Conservation (phyloP, 2,329 filamentous ascomycete genomes). For the Colletotrichum sublineola region DNA sequence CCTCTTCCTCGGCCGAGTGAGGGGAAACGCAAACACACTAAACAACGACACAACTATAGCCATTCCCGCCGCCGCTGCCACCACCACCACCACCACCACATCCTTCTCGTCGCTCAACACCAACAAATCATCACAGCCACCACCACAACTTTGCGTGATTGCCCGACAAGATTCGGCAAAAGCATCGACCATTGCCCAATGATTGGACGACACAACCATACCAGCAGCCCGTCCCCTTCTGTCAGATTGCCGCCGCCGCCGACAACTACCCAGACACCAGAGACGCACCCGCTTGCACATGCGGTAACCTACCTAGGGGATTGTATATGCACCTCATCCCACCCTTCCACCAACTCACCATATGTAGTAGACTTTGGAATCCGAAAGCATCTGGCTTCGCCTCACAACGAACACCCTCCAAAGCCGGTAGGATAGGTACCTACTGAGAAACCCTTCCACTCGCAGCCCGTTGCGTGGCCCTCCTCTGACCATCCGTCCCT, state of each 20-base stretch:
- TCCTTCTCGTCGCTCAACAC: slow-evolving; percentile 1
- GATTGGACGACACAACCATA: slow-evolving; percentile 24
- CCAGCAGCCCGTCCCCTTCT: slow-evolving; percentile 14
- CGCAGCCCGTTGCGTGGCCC: slow-evolving; percentile 15
- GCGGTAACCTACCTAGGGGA: background rate
- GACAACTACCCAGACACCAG: background rate
- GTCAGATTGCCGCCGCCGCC: slow-evolving; percentile 34
- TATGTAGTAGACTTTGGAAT: background rate
- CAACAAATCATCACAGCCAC: slow-evolving; percentile 26
- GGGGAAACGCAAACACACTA: slow-evolving; percentile 33
- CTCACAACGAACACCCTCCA: background rate
- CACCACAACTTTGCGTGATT: slow-evolving; percentile 9
- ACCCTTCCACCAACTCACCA: slow-evolving; percentile 9
- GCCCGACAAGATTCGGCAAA: slow-evolving; percentile 35
- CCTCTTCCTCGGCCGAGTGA: slow-evolving; percentile 7
- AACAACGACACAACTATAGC: slow-evolving; percentile 3
- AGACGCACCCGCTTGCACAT: slow-evolving; percentile 17
- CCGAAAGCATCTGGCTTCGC: slow-evolving; percentile 1
- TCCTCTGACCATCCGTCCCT: background rate
- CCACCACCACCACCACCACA: slow-evolving; percentile 2
- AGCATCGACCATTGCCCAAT: slow-evolving; percentile 33
- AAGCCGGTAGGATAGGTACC: background rate
- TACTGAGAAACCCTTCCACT: slow-evolving; percentile 14
- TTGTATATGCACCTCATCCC: slow-evolving; percentile 28
- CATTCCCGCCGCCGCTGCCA: background rate